Base-by-base conservation (phyloP, 1,284 basidiomycete species). In the Ganoderma meredithae region DNA sequence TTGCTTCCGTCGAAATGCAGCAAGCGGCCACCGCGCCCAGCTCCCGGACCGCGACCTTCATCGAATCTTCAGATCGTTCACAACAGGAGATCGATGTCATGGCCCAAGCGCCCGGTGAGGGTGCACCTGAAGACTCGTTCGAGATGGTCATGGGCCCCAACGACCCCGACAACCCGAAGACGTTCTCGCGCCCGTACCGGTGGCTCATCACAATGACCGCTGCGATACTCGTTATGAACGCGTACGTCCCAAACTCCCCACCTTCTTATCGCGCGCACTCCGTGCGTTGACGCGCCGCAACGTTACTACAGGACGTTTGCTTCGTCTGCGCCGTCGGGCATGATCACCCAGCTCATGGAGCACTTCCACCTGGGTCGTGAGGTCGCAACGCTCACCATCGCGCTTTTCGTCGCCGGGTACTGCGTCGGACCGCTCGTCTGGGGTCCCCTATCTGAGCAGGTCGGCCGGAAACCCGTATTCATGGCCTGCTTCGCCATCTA, bases 171-270 rank as follows among this genome's bases (percentile, higher is more conserved):
- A 79, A 86, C 62, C 84, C 88, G 19, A 78, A 90, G 84, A 91
- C 87, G 70, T 92, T 90, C 91, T 81, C 83, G 15, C 72, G 79
- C 1, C 22, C 70, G 9, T 87, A 85, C 71, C 81, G 89, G 72
- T 92, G 90, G 89, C 90, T 86, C 72, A 79, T 94, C 31, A 94
- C 92, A 2, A 72, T 81, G 39, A 73, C 89, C 3, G 85, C 83
- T 2, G 88, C 90, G 59, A 58, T 91, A 0, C 83, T 94, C 55
- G 88, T 93, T 19, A 81, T 94, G 69, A 91, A 91, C 76, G 90
- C 90, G 85, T 87, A 70, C 55, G 85, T 81, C 47, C 19, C 47
- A 2, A 49, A 25, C 47, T 13, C 4, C 44, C 22, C 3, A 36
- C 43, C n/a, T 10, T 6, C 8, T 39, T 39, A 3, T n/a, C 27